phyloP scores from a whole-genome alignment of 78 protist genomes.

The Guillardia theta region DNA sequence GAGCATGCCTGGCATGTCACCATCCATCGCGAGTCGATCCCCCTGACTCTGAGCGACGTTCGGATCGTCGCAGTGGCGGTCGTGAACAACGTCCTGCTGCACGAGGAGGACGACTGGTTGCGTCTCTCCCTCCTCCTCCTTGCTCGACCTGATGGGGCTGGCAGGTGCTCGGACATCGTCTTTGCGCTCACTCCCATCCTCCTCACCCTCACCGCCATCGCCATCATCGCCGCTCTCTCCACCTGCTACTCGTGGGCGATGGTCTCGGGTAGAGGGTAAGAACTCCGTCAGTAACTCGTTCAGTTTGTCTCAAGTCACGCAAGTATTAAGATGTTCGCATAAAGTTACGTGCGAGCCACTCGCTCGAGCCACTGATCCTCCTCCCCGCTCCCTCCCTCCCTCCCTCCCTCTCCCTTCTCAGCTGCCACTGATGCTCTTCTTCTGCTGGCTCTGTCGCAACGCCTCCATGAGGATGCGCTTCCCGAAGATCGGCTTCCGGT shows the following conservation, averaged over 20 bases:
- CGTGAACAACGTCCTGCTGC: conserved; percentile 1
- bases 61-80: background rate
- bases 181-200: background rate
- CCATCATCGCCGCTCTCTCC: background rate
- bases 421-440: too few relatives aligned
- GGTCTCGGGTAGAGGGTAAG: too few relatives aligned
- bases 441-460: background rate
- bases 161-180: background rate
- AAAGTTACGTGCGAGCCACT: too few relatives aligned
- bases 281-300: too few relatives aligned
- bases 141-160: background rate
- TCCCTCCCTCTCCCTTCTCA: too few relatives aligned
- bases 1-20: background rate
- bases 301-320: too few relatives aligned
- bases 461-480: background rate
- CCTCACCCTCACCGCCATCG: background rate
- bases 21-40: background rate
- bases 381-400: too few relatives aligned
- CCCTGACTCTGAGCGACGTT: background rate
- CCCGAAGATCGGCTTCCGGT: background rate
- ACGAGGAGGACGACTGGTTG: background rate
- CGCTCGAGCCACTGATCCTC: too few relatives aligned
- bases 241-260: background rate
- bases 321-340: too few relatives aligned
- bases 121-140: background rate